These are phyloP conservation scores for Bretschneidera sinensis DNA, from an alignment of 345 rosid genomes.

Conservation along the genomic window DNA sequence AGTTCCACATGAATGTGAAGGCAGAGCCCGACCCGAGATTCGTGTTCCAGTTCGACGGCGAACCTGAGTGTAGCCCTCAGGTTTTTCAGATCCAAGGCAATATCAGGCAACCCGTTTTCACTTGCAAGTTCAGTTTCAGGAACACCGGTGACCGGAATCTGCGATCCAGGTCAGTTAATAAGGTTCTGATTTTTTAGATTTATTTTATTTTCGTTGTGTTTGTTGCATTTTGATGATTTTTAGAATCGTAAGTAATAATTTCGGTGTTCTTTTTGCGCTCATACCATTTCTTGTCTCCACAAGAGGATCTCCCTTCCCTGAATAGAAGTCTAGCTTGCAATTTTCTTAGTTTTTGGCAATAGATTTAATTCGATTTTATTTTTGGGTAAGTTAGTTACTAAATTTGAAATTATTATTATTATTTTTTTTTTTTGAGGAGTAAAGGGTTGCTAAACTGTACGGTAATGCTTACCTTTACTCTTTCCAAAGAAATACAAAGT, in stretches of 20 bases:
- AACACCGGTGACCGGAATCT: conserved; percentile 60
- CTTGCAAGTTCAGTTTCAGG: conserved; percentile 87
- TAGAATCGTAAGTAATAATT: no score
- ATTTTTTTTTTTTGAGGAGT: conserved; percentile 5
- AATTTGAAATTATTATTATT: conserved; percentile 1
- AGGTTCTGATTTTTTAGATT: neutral
- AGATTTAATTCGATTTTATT: neutral
- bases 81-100: conserved; percentile 84
- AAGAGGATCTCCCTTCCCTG: neutral
- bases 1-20: conserved; percentile 66
- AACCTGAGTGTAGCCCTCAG: conserved; percentile 95
- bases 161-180: conserved; percentile 61
- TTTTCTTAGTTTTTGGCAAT: no score
- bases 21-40: conserved; percentile 93
- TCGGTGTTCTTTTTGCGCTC: no score
- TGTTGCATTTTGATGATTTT: no score
- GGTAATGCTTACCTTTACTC: conserved; percentile 24
- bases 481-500: neutral
- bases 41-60: conserved; percentile 96
- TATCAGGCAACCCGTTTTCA: conserved; percentile 85
- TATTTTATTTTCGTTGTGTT: neutral
- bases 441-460: conserved; percentile 15
- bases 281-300: neutral
- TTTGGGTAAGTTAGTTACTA: no score
- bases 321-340: neutral